These are phyloP conservation scores for Phytophthora hybrid DNA, from an alignment of 352 stramenopile species.

Conservation along the genomic window DNA sequence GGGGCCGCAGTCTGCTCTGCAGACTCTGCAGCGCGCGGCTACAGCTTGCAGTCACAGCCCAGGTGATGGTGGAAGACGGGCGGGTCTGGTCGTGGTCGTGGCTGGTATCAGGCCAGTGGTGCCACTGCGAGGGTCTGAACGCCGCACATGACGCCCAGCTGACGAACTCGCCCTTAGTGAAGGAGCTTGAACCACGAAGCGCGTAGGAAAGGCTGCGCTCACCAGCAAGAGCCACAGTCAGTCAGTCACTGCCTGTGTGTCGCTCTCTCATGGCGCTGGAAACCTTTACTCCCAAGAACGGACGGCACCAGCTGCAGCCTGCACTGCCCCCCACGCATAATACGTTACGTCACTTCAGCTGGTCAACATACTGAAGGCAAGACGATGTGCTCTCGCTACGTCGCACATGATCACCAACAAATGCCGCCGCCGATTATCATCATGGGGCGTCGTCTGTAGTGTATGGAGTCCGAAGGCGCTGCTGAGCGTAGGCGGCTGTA, in stretches of 20 bases:
- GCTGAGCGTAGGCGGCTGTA: background rate
- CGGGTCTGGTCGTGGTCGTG: constrained; percentile 7
- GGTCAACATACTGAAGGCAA: constrained; percentile 30
- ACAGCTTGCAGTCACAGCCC: constrained; percentile 3
- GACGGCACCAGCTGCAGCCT: background rate
- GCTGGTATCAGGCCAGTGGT: background rate
- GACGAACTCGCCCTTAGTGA: constrained; percentile 6
- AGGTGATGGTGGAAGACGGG: constrained; percentile 20
- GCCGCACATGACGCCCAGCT: constrained; percentile 16
- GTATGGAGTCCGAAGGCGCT: background rate
- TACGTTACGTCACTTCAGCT: constrained; percentile 16
- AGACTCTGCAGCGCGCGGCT: no score
- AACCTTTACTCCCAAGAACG: background rate
- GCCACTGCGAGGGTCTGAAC: constrained; percentile 4
- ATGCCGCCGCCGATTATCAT: constrained; percentile 1
- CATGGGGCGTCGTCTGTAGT: background rate
- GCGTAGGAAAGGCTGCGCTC: background rate
- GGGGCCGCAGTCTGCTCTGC: background rate
- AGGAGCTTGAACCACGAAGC: background rate
- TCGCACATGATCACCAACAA: constrained; percentile 4
- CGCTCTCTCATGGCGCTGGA: background rate
- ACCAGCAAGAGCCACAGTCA: no score
- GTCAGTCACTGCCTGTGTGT: background rate
- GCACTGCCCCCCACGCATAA: background rate
- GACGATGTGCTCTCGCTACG: background rate